A percentile compares a stretch with the other conserved stretches of the same genome.
phyloP scores from a whole-genome alignment of 768 basidiomycete species.

The Hygrophorus russula region DNA sequence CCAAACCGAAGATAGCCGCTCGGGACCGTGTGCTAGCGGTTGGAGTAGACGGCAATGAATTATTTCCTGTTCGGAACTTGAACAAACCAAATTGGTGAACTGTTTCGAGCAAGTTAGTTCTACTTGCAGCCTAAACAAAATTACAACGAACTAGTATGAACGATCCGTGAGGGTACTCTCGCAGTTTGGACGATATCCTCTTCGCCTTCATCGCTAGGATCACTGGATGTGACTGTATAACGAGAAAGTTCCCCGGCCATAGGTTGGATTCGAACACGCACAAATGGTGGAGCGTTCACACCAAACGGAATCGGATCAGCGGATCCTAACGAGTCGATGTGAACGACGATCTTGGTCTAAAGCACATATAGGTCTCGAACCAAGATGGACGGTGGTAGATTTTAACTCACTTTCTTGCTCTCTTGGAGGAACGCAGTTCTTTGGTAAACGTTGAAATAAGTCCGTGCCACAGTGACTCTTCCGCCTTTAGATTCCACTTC shows the following conservation, averaged over 20 bases:
- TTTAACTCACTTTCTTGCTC: conserved; percentile 53
- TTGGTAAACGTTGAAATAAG: conserved; percentile 88
- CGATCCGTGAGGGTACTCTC: conserved; percentile 61
- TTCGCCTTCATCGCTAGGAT: conserved; percentile 61
- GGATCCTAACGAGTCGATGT: conserved; percentile 66
- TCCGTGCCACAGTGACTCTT: conserved; percentile 53
- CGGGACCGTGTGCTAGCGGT: conserved; percentile 51
- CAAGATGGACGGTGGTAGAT: conserved; percentile 1
- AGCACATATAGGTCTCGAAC: conserved; percentile 1
- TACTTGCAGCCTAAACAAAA: background rate
- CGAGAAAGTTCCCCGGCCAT: conserved; percentile 76
- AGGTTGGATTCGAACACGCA: conserved; percentile 74
- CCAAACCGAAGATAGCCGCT: conserved; percentile 81
- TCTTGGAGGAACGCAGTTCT: conserved; percentile 71
- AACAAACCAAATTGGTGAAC: conserved; percentile 87
- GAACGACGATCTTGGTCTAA: conserved; percentile 81
- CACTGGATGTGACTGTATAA: conserved; percentile 64
- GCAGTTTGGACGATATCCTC: conserved; percentile 77
- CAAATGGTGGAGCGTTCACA: conserved; percentile 56
- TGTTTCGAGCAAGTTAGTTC: conserved; percentile 17
- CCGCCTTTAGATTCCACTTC: conserved; percentile 65
- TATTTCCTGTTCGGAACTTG: conserved; percentile 67
- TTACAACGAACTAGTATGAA: conserved; percentile 63
- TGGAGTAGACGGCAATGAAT: conserved; percentile 78
- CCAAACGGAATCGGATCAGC: conserved; percentile 76